A percentile compares a stretch with the other conserved stretches of the same genome.
phyloP scores from a whole-genome alignment of 2,329 filamentous ascomycete genomes.

The Magnaporthiopsis incrustans region DNA sequence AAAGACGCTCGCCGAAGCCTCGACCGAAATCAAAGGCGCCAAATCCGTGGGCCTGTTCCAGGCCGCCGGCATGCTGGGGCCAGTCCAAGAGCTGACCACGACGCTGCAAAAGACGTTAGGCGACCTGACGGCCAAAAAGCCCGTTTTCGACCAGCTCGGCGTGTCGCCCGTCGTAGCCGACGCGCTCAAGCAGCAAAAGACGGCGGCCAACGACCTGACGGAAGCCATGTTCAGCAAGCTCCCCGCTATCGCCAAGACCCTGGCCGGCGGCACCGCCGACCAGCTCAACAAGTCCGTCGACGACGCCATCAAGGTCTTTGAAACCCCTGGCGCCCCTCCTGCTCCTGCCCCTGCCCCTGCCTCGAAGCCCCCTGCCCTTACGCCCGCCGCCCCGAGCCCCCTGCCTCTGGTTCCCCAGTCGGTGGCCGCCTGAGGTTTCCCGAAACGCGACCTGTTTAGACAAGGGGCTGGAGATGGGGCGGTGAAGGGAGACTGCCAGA shows the following conservation, averaged over 20 bases:
- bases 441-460: too few relatives aligned
- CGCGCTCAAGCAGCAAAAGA: constrained; percentile 18
- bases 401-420: too few relatives aligned
- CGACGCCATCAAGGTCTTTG: constrained; percentile 14
- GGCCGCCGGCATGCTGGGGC: constrained; percentile 15
- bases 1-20: constrained; percentile 14
- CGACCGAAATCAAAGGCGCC: constrained; percentile 20
- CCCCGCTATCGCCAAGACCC: constrained; percentile 18
- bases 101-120: constrained; percentile 14
- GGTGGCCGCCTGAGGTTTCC: too few relatives aligned
- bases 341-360: not conserved
- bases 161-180: constrained; percentile 17
- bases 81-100: constrained; percentile 6
- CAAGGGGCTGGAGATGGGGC: too few relatives aligned
- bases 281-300: constrained; percentile 17
- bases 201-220: constrained; percentile 23
- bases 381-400: not conserved
- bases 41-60: constrained; percentile 16
- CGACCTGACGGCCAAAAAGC: constrained; percentile 18
- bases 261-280: constrained; percentile 17
- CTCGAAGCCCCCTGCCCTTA: not conserved
- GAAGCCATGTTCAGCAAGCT: constrained; percentile 19
- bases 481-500: too few relatives aligned
- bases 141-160: constrained; percentile 19
- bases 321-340: not conserved